Evolutionary conservation across 2,329 filamentous ascomycete genomes (phyloP), one percentile per base, ranked within the genome.

Genomic region (Corniculantispora saksenae): DNA sequence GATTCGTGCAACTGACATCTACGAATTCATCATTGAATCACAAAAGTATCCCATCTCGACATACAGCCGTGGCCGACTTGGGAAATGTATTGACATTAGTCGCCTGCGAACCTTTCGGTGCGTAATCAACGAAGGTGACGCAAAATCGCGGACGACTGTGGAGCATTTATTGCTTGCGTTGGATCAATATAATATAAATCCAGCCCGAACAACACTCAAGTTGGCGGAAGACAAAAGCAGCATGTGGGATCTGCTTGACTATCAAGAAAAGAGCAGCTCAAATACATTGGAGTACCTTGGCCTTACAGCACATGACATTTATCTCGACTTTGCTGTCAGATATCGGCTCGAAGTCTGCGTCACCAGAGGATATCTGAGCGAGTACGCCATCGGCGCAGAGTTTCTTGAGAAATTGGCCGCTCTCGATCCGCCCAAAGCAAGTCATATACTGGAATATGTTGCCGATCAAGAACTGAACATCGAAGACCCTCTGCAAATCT

Each of bases 261-360:
- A 74, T 29, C 67, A 70, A 1, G 51, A 50, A 2, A 32, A 64
- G 2, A 61, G 56, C 23, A 64, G 66, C 6, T 67, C 66, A 17
- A 73, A 74, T 29, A 72, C 76, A 3, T 67, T 73, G 3, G 70
- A 74, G 29, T 70, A 76, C 4, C 67, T 79, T 6, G 69, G 69
- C 13, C 66, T 69, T 13, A 67, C 66, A 15, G 62, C 64, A 1
- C 51, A 65, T 8, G 58, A 67, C n/a, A 61, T 75, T 13, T 71
- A 75, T 35, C 80, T 94, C 4, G 79, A 86, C 0, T 97, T 93
- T 67, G 79, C 87, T 1, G 86, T 97, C 1, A 86, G 92, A 19
- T 99, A 98, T 73, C 93, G 97, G 74, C 84, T 99, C 0, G 94
- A 99, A 75, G 94, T 93, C 0, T 98, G 94, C 73, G 83, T 98